Conservation (phyloP, 768 basidiomycete species). For the Tremella mesenterica region DNA sequence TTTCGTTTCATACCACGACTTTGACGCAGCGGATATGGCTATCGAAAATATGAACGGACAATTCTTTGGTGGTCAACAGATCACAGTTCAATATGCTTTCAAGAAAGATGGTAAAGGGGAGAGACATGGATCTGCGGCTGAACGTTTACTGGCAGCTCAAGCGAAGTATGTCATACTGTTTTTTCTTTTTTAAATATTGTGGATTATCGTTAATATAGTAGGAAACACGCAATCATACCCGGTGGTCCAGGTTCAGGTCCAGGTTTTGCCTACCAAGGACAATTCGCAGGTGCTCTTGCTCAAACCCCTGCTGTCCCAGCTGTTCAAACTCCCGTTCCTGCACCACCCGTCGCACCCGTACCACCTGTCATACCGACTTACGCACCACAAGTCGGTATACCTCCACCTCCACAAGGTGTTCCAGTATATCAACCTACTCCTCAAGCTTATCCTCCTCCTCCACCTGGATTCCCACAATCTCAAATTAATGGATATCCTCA, state of each 20-base stretch:
- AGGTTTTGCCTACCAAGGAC: constrained; percentile 50
- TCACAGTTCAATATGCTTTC: constrained; percentile 95
- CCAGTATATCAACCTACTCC: constrained; percentile 40
- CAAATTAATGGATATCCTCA: constrained; percentile 4
- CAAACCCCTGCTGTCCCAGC: no score
- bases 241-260: constrained; percentile 10
- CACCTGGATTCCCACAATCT: neutral
- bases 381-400: constrained; percentile 14
- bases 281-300: constrained; percentile 84
- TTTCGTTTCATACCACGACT: constrained; percentile 94
- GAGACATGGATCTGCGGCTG: constrained; percentile 92
- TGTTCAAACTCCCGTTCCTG: no score
- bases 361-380: no score
- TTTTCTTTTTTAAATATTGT: neutral
- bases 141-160: constrained; percentile 87
- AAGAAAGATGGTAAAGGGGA: constrained; percentile 99
- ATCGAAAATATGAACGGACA: constrained; percentile 95
- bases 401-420: constrained; percentile 39
- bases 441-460: constrained; percentile 6
- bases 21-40: constrained; percentile 92
- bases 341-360: no score
- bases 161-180: constrained; percentile 55
- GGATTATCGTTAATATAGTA: constrained; percentile 24
- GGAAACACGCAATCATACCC: constrained; percentile 53
- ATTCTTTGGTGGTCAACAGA: constrained; percentile 96